Percentiles rank a stretch among this genome's conserved stretches.
phyloP scores from a whole-genome alignment of 768 basidiomycete genomes.

The Rhodotorula graminis region DNA sequence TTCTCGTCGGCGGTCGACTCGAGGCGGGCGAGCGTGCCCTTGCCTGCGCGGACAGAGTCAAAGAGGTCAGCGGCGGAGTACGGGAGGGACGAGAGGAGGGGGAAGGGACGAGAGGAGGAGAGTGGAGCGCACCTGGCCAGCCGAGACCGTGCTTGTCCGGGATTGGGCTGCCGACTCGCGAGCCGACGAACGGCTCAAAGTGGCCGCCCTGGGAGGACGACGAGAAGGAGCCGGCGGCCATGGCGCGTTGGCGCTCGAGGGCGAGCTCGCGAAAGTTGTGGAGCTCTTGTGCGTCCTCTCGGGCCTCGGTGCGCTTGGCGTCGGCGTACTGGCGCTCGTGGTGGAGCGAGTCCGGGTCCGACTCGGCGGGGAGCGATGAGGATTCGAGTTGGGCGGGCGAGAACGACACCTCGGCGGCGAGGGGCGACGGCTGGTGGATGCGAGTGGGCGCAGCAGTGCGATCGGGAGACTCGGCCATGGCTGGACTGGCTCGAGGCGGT shows the following conservation, averaged over 20 bases:
- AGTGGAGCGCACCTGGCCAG: conserved; percentile 40
- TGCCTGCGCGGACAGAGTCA: conserved; percentile 22
- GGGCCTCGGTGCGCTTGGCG: background rate
- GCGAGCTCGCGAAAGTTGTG: conserved; percentile 17
- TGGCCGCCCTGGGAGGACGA: background rate
- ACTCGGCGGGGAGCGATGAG: background rate
- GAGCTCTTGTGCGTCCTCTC: conserved; percentile 17
- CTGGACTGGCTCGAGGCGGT: background rate
- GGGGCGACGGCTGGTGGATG: conserved; percentile 5
- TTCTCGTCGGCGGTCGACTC: conserved; percentile 31
- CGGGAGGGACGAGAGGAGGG: too few relatives aligned
- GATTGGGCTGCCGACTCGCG: conserved; percentile 34
- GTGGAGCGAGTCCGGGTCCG: background rate
- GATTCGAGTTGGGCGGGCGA: background rate
- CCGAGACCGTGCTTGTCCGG: conserved; percentile 43
- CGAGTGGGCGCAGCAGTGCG: background rate
- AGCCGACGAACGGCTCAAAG: conserved; percentile 35
- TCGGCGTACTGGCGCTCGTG: conserved; percentile 4
- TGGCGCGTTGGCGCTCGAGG: conserved; percentile 12
- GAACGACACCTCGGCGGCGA: conserved; percentile 5
- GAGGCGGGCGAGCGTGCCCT: conserved; percentile 37
- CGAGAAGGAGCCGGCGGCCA: background rate
- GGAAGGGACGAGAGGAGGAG: background rate
- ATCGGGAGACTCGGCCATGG: background rate
- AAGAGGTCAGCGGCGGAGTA: background rate